Conservation (phyloP, 257 asterid genomes). For the Cordia subcordata region DNA sequence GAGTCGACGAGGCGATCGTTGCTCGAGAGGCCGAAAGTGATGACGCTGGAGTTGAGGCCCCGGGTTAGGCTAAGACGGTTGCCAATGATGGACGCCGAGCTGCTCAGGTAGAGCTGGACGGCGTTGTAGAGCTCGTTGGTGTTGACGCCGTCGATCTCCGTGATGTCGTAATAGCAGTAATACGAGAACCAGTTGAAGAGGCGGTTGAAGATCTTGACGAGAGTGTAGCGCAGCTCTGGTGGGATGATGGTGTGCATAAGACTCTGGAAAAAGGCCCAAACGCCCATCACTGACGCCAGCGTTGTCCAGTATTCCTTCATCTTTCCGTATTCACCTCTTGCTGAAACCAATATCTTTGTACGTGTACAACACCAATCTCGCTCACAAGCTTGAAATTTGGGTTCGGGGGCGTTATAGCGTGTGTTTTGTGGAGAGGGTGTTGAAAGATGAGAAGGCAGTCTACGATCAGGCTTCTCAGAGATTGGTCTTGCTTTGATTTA, state of each 20-base stretch:
- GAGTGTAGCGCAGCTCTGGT: constrained; percentile 33
- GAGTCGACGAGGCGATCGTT: constrained; percentile 32
- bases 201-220: constrained; percentile 29
- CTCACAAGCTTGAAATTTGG: too few species aligned
- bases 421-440: too few species aligned
- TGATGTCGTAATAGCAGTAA: constrained; percentile 43
- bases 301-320: constrained; percentile 45
- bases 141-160: constrained; percentile 45
- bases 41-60: constrained; percentile 34
- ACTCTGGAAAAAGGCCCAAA: constrained; percentile 42
- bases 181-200: constrained; percentile 32
- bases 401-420: too few species aligned
- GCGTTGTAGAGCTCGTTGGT: constrained; percentile 52
- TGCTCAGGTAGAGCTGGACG: constrained; percentile 39
- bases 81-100: constrained; percentile 32
- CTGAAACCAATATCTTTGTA: background rate
- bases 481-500: too few species aligned
- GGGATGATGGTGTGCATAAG: constrained; percentile 36
- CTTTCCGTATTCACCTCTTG: background rate
- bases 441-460: too few species aligned
- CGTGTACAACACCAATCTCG: too few species aligned
- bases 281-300: constrained; percentile 43
- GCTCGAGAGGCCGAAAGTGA: constrained; percentile 43
- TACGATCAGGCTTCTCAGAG: too few species aligned
- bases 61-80: constrained; percentile 38